A percentile compares a stretch with the other conserved stretches of the same genome.
phyloP scores from a whole-genome alignment of 352 stramenopile species.

The Phytophthora cryptogea region DNA sequence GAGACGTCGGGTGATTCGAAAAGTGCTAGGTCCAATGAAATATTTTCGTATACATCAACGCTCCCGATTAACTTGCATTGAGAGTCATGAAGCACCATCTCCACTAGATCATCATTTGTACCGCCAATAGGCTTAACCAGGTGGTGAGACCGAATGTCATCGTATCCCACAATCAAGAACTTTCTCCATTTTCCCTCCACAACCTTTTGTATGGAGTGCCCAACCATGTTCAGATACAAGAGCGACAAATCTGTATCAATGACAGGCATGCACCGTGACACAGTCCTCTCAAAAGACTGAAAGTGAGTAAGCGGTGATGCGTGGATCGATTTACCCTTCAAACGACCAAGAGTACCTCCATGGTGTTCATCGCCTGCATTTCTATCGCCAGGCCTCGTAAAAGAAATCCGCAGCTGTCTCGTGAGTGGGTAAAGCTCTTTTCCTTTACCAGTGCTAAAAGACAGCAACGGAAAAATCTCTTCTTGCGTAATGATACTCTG shows the following conservation, averaged over 20 bases:
- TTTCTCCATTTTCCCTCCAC: conserved; percentile 85
- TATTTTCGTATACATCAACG: conserved; percentile 54
- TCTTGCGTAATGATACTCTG: conserved; percentile 82
- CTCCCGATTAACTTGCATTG: conserved; percentile 63
- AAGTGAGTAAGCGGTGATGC: conserved; percentile 82
- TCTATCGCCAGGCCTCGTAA: conserved; percentile 36
- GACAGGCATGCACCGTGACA: conserved; percentile 67
- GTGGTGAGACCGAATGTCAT: conserved; percentile 56
- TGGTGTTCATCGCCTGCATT: conserved; percentile 9
- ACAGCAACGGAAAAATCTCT: conserved; percentile 65
- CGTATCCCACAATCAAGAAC: conserved; percentile 71
- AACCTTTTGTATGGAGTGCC: conserved; percentile 72
- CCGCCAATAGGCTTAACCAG: conserved; percentile 58
- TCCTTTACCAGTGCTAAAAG: conserved; percentile 66
- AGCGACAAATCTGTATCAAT: conserved; percentile 51
- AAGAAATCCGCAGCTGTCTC: conserved; percentile 66
- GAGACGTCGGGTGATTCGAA: conserved; percentile 45
- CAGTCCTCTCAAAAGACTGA: conserved; percentile 85
- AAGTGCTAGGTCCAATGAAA: conserved; percentile 49
- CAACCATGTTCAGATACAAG: conserved; percentile 73
- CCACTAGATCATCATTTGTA: conserved; percentile 44
- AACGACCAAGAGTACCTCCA: conserved; percentile 6
- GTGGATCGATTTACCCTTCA: conserved; percentile 53
- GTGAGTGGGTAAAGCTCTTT: conserved; percentile 80
- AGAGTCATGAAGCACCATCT: conserved; percentile 81